Evolutionary conservation across 306 rosid species (phyloP), one percentile per base, ranked within the genome.

Genomic region (Senna tora): DNA sequence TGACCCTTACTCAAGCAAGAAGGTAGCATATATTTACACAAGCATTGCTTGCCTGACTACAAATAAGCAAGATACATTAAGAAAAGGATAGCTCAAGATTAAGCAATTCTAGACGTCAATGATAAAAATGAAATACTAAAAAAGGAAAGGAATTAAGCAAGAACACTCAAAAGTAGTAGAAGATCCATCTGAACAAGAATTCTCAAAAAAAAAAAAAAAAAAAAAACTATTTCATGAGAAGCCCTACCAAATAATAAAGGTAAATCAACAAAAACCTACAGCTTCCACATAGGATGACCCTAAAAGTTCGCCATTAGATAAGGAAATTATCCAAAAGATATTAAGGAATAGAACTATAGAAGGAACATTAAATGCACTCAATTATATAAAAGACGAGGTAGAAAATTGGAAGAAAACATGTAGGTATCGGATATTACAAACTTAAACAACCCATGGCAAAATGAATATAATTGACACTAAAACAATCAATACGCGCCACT

Each of bases 1-100:
- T 57, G 84, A 58, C 65, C 93, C 80, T 86, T 83, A 66, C 85
- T 78, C 79, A 91, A 78, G 80, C 77, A 80, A 63, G 90, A 76
- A 75, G 98, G 98, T 70, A 91, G 84, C 67, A 67, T n/a, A 68
- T 89, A 93, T 80, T 81, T 84, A 82, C 98, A 93, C 62, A 91
- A 83, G 84, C 97, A 91, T 79, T 89, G 97, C 85, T 91, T 89
- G 77, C 98, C 98, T 21, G 98, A 91, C 98, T 93, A 86, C 78
- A 82, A 42, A 43, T 52, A 46, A 71, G 49, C 53, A 80, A 36
- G 19, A 74, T 45, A 63, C 53, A 75, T 73, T 28, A 61, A 50
- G 67, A 47, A 33, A n/a, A 66, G 28, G 68, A 69, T 33, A 68
- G 33, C 36, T 54, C 36, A 64, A 73, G 43, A 75, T 64, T 76